Percentiles rank a stretch among this genome's conserved stretches.
phyloP scores from a whole-genome alignment of 2,329 filamentous ascomycete genomes.

The Ilyonectria sp. region DNA sequence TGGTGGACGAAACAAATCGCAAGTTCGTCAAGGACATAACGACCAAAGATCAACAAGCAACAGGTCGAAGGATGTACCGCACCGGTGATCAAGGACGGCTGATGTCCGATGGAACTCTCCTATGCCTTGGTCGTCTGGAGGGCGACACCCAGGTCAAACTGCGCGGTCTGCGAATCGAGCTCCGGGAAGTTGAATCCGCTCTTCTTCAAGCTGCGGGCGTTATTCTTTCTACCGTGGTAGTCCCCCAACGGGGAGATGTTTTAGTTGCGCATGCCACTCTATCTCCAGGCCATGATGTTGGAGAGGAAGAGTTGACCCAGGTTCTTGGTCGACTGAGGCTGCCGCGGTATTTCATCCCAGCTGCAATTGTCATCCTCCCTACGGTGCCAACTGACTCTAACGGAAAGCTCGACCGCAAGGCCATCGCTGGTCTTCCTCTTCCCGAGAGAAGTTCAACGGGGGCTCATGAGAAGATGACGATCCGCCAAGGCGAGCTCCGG shows the following conservation, averaged over 20 bases:
- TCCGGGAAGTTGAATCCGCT: conserved; percentile 22
- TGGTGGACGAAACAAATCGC: conserved; percentile 25
- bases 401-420: conserved; percentile 48
- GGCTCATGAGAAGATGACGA: conserved; percentile 30
- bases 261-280: conserved; percentile 27
- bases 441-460: conserved; percentile 11
- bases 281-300: conserved; percentile 10
- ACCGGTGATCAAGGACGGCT: conserved; percentile 23
- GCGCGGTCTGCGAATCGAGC: conserved; percentile 24
- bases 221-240: conserved; percentile 20
- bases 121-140: conserved; percentile 22
- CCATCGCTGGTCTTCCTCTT: conserved; percentile 34
- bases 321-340: conserved; percentile 31
- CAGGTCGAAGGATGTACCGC: conserved; percentile 12
- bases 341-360: conserved; percentile 50
- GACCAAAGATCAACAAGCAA: background rate
- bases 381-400: conserved; percentile 45
- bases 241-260: conserved; percentile 22
- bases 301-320: conserved; percentile 36
- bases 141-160: conserved; percentile 24
- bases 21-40: conserved; percentile 20
- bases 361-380: conserved; percentile 40
- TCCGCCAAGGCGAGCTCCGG: conserved; percentile 30
- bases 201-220: conserved; percentile 4
- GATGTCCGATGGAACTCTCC: conserved; percentile 12